Evolutionary conservation across 805 yeast genomes (phyloP).

Genomic region (Wickerhamomyces canadensis): DNA sequence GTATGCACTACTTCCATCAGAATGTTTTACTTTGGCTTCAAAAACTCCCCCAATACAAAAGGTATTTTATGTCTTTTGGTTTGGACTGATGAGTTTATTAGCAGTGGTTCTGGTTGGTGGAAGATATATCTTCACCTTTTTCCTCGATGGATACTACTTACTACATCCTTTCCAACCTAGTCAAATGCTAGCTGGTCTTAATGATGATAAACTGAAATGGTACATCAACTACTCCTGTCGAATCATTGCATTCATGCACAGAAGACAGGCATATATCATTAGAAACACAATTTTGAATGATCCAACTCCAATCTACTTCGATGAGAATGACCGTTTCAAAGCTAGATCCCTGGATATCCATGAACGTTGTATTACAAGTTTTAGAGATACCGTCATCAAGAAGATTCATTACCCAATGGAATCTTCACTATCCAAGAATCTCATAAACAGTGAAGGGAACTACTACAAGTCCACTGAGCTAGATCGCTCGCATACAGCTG

Average conservation of each 20-base stretch:
- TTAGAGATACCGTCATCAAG: neutral
- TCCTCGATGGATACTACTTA: neutral
- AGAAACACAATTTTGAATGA: conserved; percentile 1
- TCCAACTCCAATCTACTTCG: neutral
- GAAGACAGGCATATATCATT: conserved; percentile 1
- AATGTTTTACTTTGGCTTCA: neutral
- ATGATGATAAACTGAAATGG: neutral
- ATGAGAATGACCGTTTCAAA: conserved; percentile 1
- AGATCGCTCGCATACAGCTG: neutral
- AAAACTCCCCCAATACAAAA: neutral
- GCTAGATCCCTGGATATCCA: conserved; percentile 1
- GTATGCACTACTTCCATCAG: conserved; percentile 2
- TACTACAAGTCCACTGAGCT: neutral
- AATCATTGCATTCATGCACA: neutral
- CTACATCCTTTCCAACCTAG: neutral
- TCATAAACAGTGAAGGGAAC: neutral
- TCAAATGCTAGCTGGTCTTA: neutral
- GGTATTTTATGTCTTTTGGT: conserved; percentile 2
- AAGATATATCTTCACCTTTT: conserved; percentile 2
- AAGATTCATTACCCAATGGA: conserved; percentile 2
- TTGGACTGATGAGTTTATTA: neutral
- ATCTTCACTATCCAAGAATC: neutral
- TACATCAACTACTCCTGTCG: conserved; percentile 1
- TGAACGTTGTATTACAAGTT: conserved; percentile 1
- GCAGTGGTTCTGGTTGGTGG: neutral